Base-by-base conservation (phyloP, 805 yeast species). In the Suhomyces faveliae region DNA sequence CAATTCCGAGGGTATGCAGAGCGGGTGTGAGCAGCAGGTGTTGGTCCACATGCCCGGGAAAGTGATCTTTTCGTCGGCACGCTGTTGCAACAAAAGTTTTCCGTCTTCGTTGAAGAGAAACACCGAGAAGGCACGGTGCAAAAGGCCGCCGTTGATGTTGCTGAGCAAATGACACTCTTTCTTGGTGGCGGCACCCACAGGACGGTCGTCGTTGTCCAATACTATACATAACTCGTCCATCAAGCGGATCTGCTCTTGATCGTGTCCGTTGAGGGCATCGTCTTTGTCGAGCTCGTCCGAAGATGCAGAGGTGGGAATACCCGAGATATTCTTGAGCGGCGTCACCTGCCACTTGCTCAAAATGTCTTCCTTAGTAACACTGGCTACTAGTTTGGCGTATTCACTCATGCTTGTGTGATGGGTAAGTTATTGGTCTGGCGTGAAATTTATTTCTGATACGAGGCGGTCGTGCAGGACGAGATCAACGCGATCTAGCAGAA, bases 221-320 rank as follows among this genome's bases (percentile, higher is more conserved):
- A 92, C 97, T 51, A 94, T 90, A 69, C 99, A 94, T 53, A 91
- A 83, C 68, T 94, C 99, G 57, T 91, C 96, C 99, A 94, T 94
- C 51, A 94, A 76, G 61, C 83, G 81, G 66, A 94, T 89, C 69
- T 94, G 99, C 66, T 92, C 98, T 62, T 84, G 86, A 66, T 94
- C 96, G 56, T 91, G 94, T 5, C 97, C 97, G 4, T 73, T 75
- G 54, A 91, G 87, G n/a, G 88, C 70, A 8, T 66, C 74, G 13
- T 71, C 72, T 5, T 49, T 46, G 10, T 53, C 54, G n/a, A 58
- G 46, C 54, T 53, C 50, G 58, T 64, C 35, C 55, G 61, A 15
- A 56, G 70, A 55, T 13, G 35, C 40, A 3, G 78, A 64, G 5
- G 75, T 66, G 3, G 80, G 73, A 21, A 83, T 75, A 35, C 89